Percentiles rank a stretch among this genome's conserved stretches.
Evolutionary conservation across 2,329 filamentous ascomycete species (phyloP).

Genomic region (Sordariomycetes sp.): DNA sequence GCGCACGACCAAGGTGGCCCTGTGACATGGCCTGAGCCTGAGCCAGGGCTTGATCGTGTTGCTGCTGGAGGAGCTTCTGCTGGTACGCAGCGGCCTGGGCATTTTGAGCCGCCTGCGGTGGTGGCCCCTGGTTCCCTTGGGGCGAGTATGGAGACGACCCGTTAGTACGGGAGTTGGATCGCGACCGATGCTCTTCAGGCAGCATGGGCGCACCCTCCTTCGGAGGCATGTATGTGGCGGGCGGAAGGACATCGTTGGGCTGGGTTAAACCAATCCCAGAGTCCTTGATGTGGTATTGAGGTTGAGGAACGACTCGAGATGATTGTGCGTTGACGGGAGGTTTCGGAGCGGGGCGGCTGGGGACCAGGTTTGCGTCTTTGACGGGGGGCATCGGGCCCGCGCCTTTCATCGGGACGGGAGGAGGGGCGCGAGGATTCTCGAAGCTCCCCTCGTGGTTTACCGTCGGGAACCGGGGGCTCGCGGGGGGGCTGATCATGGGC

Average conservation of each 20-base stretch:
- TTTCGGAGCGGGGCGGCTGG: conserved; percentile 75
- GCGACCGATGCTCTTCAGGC: conserved; percentile 55
- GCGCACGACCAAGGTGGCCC: conserved; percentile 58
- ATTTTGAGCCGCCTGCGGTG: conserved; percentile 16
- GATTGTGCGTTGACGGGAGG: conserved; percentile 58
- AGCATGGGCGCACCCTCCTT: conserved; percentile 51
- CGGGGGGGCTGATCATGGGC: conserved; percentile 64
- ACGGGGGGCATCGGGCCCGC: conserved; percentile 22
- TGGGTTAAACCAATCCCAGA: conserved; percentile 52
- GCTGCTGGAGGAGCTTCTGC: conserved; percentile 61
- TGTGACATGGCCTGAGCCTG: conserved; percentile 62
- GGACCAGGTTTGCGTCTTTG: conserved; percentile 56
- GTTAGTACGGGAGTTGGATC: conserved; percentile 56
- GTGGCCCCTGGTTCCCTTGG: conserved; percentile 11
- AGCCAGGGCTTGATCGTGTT: conserved; percentile 76
- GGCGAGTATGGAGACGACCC: conserved; percentile 39
- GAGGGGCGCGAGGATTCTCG: conserved; percentile 89
- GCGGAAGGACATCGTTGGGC: conserved; percentile 38
- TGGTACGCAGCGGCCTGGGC: conserved; percentile 41
- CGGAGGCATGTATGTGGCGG: conserved; percentile 30
- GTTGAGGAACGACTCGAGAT: conserved; percentile 42
- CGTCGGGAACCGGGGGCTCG: conserved; percentile 74
- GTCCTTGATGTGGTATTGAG: conserved; percentile 48
- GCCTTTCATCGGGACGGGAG: conserved; percentile 60
- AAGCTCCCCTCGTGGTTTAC: conserved; percentile 88